These are phyloP conservation scores for Boletellus sp. DNA, from an alignment of 768 basidiomycete species.

Conservation along the genomic window DNA sequence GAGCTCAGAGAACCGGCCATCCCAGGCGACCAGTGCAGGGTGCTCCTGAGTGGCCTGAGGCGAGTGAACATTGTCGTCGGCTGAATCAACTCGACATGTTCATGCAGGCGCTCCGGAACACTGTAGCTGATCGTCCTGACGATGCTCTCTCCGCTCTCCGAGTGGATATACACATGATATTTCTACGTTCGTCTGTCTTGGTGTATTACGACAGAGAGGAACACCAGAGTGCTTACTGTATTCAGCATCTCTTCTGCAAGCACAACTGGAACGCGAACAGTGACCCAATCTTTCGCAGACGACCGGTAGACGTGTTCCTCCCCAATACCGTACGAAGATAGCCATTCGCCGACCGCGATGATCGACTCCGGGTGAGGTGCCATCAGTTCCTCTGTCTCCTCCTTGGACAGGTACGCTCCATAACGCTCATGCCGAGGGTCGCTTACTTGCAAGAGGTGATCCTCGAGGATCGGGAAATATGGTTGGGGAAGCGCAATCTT, in stretches of 20 bases:
- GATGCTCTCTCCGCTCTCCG: slow-evolving; percentile 47
- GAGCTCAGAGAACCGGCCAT: neutral
- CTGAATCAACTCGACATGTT: slow-evolving; percentile 64
- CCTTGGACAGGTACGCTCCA: slow-evolving; percentile 57
- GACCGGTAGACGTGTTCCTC: slow-evolving; percentile 50
- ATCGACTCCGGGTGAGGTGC: slow-evolving; percentile 54
- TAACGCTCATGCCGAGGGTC: slow-evolving; percentile 55
- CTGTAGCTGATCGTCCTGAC: slow-evolving; percentile 67
- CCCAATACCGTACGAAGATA: slow-evolving; percentile 50
- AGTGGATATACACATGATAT: slow-evolving; percentile 61
- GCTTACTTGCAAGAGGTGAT: too few species aligned
- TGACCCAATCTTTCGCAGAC: slow-evolving; percentile 68
- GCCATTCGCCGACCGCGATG: slow-evolving; percentile 57
- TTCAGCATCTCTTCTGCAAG: slow-evolving; percentile 66
- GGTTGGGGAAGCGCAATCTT: slow-evolving; percentile 57
- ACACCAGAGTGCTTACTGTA: slow-evolving; percentile 47
- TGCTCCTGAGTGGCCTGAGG: slow-evolving; percentile 41
- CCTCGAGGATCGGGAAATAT: slow-evolving; percentile 46
- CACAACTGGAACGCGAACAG: slow-evolving; percentile 51
- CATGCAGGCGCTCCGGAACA: slow-evolving; percentile 54
- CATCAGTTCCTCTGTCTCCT: slow-evolving; percentile 59
- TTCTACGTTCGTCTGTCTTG: slow-evolving; percentile 36
- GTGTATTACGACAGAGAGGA: neutral
- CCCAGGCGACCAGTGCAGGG: slow-evolving; percentile 29
- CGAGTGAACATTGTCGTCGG: slow-evolving; percentile 68